phyloP scores from a whole-genome alignment of 805 yeast genomes.

The Wickerhamiella shivajii region DNA sequence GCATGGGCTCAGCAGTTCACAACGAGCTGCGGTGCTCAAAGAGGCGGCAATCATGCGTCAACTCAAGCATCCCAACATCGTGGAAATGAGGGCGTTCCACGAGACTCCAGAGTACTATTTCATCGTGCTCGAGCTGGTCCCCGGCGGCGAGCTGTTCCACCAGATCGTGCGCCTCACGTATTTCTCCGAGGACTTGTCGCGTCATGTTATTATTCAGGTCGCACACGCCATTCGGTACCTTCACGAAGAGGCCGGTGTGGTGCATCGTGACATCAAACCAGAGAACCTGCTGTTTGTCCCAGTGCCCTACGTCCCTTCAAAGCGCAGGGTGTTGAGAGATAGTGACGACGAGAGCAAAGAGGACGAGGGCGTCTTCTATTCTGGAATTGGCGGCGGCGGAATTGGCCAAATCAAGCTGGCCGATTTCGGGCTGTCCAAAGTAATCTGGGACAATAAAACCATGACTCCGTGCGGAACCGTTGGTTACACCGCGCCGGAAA shows the following conservation, averaged over 20 bases:
- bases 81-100: slow-evolving; percentile 38
- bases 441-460: slow-evolving; percentile 73
- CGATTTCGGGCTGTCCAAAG: slow-evolving; percentile 89
- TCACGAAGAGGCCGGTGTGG: slow-evolving; percentile 57
- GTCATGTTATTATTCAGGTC: slow-evolving; percentile 61
- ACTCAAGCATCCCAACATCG: slow-evolving; percentile 45
- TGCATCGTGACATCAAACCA: slow-evolving; percentile 73
- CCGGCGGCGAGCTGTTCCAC: slow-evolving; percentile 72
- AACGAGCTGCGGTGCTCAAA: slow-evolving; percentile 34
- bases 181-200: slow-evolving; percentile 54
- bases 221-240: slow-evolving; percentile 55
- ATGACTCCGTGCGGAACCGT: slow-evolving; percentile 98
- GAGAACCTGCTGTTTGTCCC: slow-evolving; percentile 58
- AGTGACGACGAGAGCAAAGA: slow-evolving; percentile 35
- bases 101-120: slow-evolving; percentile 43
- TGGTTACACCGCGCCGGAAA: slow-evolving; percentile 97
- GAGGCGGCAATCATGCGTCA: slow-evolving; percentile 64
- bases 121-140: slow-evolving; percentile 49
- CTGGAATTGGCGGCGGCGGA: slow-evolving; percentile 82
- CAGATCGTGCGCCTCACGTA: slow-evolving; percentile 67
- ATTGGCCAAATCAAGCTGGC: slow-evolving; percentile 84
- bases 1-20: slow-evolving; percentile 29
- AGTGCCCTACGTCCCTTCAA: slow-evolving; percentile 30
- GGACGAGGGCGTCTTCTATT: slow-evolving; percentile 77
- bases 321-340: slow-evolving; percentile 22